These are phyloP conservation scores for Yamadazyma conglobata DNA, from an alignment of 1,139 yeast species.

Conservation along the genomic window DNA sequence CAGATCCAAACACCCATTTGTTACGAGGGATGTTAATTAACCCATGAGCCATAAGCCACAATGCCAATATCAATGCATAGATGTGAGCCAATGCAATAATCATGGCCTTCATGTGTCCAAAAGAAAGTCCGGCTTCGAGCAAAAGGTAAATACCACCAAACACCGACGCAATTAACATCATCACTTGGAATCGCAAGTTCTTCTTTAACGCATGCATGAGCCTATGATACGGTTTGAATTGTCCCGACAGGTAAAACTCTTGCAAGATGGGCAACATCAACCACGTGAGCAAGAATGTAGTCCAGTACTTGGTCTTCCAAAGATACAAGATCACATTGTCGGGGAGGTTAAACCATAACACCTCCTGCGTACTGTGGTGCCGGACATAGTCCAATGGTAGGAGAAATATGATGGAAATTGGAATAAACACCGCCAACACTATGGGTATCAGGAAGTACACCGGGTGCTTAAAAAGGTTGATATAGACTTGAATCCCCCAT, in stretches of 20 bases:
- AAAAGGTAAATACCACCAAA: slow-evolving; percentile 59
- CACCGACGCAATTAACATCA: slow-evolving; percentile 51
- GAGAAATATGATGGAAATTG: slow-evolving; percentile 38
- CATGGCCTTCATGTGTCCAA: slow-evolving; percentile 59
- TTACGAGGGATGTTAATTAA: slow-evolving; percentile 63
- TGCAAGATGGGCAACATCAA: slow-evolving; percentile 66
- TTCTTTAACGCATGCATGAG: slow-evolving; percentile 55
- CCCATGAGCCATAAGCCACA: slow-evolving; percentile 88
- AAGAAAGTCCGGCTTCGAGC: slow-evolving; percentile 56
- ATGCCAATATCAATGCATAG: slow-evolving; percentile 70
- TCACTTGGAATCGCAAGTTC: slow-evolving; percentile 59
- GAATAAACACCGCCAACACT: slow-evolving; percentile 40
- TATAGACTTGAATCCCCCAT: slow-evolving; percentile 35
- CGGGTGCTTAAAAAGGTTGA: slow-evolving; percentile 36
- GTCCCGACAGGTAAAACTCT: slow-evolving; percentile 70
- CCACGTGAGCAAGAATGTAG: slow-evolving; percentile 76
- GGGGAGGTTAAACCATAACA: slow-evolving; percentile 26
- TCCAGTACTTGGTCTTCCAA: slow-evolving; percentile 81
- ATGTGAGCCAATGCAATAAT: slow-evolving; percentile 76
- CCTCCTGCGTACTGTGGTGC: slow-evolving; percentile 14
- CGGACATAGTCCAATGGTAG: slow-evolving; percentile 42
- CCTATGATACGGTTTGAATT: slow-evolving; percentile 44
- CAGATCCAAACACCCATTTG: slow-evolving; percentile 48
- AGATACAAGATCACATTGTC: slow-evolving; percentile 48
- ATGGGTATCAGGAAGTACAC: slow-evolving; percentile 31